phyloP scores from a whole-genome alignment of 2,329 filamentous ascomycete genomes.

The Colletotrichum lindemuthianum region DNA sequence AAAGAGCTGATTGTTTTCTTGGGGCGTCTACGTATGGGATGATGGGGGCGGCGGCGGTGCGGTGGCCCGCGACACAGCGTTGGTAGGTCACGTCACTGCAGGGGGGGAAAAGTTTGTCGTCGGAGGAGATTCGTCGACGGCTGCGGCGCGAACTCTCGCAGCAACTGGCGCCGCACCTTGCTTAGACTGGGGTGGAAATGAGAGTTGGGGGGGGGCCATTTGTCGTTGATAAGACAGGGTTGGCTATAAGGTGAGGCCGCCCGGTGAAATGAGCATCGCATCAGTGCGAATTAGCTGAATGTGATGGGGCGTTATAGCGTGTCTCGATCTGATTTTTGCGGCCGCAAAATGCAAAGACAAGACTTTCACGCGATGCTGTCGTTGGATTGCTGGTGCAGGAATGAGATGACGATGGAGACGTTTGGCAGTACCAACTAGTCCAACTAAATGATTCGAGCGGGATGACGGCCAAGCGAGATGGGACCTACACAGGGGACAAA shows the following conservation, averaged over 20 bases:
- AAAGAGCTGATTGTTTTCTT: neutral
- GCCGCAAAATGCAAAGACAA: conserved; percentile 15
- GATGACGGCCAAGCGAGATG: conserved; percentile 8
- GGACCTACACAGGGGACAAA: neutral
- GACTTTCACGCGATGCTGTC: neutral
- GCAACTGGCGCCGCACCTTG: neutral
- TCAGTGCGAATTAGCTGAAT: conserved; percentile 6
- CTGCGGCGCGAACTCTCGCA: conserved; percentile 14
- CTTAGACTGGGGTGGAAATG: neutral
- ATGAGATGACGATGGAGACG: conserved; percentile 5
- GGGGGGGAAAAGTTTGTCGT: neutral
- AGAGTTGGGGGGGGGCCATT: conserved; percentile 6
- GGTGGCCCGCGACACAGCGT: neutral
- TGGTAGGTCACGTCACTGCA: neutral
- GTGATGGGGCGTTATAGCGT: conserved; percentile 24
- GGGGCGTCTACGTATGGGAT: neutral
- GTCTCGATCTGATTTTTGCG: conserved; percentile 24
- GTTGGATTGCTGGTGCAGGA: neutral
- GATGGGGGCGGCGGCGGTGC: no score
- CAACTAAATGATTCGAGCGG: neutral
- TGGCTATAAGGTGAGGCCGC: conserved; percentile 16
- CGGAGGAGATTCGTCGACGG: conserved; percentile 3
- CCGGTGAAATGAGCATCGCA: conserved; percentile 10
- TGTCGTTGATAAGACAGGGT: conserved; percentile 8
- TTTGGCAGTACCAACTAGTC: neutral